These are phyloP conservation scores for Cicer pinnatifidum DNA, from an alignment of 306 rosid species.

Conservation along the genomic window DNA sequence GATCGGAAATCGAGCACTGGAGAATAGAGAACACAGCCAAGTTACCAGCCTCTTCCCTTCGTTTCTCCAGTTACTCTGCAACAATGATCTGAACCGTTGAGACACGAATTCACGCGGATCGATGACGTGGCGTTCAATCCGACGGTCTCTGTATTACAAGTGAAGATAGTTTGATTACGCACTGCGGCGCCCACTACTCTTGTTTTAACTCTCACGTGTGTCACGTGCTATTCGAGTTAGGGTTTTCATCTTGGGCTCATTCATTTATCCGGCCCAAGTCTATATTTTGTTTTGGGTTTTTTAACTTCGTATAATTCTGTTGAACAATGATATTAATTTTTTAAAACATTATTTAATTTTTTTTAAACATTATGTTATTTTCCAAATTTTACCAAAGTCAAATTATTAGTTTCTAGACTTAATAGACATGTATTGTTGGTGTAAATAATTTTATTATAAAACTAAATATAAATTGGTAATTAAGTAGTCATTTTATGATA, in stretches of 20 bases:
- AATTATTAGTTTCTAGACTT: too few relatives aligned
- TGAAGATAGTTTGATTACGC: slow-evolving; percentile 31
- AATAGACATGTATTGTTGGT: too few relatives aligned
- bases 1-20: slow-evolving; percentile 43
- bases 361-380: too few relatives aligned
- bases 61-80: slow-evolving; percentile 72
- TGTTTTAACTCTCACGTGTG: slow-evolving; percentile 47
- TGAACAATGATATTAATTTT: too few relatives aligned
- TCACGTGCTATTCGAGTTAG: slow-evolving; percentile 55
- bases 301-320: too few relatives aligned
- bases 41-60: slow-evolving; percentile 63
- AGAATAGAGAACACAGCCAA: slow-evolving; percentile 46
- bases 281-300: too few relatives aligned
- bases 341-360: too few relatives aligned
- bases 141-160: slow-evolving; percentile 57
- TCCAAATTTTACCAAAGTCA: too few relatives aligned
- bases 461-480: too few relatives aligned
- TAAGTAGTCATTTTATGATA: too few relatives aligned
- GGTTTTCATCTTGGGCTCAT: neutral
- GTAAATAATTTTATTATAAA: too few relatives aligned
- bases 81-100: slow-evolving; percentile 70
- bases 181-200: slow-evolving; percentile 65
- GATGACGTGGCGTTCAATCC: slow-evolving; percentile 64
- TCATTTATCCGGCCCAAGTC: too few relatives aligned
- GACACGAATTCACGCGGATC: slow-evolving; percentile 54